phyloP scores from a whole-genome alignment of 106 monocot genomes.

The Dioscorea alata region DNA sequence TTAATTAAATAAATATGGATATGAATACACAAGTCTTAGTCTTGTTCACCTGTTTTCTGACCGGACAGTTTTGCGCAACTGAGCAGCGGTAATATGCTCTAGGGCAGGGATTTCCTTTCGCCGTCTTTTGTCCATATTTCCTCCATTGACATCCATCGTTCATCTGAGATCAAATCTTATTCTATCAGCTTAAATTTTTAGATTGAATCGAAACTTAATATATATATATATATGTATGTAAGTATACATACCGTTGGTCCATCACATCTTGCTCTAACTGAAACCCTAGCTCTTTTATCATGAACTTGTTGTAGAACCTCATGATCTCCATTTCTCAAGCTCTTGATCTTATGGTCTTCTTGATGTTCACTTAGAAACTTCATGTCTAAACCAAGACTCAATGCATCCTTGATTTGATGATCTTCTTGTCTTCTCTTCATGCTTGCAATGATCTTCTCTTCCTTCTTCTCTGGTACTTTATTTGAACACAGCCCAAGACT shows the following conservation, averaged over 20 bases:
- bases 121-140: slow-evolving; percentile 92
- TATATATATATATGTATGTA: background rate
- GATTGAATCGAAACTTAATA: background rate
- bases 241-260: slow-evolving; percentile 54
- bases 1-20: too few species aligned
- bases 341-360: slow-evolving; percentile 10
- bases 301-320: slow-evolving; percentile 44
- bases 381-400: slow-evolving; percentile 60
- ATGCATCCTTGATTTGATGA: slow-evolving; percentile 14
- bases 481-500: slow-evolving; percentile 42
- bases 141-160: slow-evolving; percentile 96
- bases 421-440: background rate
- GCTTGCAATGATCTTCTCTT: background rate
- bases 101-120: slow-evolving; percentile 94
- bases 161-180: slow-evolving; percentile 36
- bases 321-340: slow-evolving; percentile 18
- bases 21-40: background rate
- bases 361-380: too few species aligned
- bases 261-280: slow-evolving; percentile 82
- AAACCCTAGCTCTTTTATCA: slow-evolving; percentile 86
- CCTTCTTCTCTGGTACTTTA: slow-evolving; percentile 13
- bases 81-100: slow-evolving; percentile 91
- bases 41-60: slow-evolving; percentile 71
- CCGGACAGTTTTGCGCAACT: slow-evolving; percentile 74
- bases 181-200: background rate